phyloP scores from a whole-genome alignment of 371 early-diverging fungal species.

The Fennellomyces sp. region DNA sequence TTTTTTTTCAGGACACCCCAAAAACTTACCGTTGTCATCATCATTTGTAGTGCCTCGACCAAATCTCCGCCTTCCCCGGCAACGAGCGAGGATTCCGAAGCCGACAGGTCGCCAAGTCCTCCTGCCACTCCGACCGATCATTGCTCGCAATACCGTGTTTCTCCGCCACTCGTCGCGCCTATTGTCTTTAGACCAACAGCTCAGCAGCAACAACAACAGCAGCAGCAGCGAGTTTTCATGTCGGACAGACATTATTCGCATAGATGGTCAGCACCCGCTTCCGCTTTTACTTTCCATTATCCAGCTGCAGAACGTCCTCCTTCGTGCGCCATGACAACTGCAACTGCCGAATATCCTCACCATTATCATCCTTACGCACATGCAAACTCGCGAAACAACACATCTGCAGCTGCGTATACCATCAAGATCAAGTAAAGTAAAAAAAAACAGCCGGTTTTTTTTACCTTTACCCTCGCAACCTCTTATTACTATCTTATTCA shows the following conservation, averaged over 20 bases:
- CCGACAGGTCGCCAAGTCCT: constrained; percentile 34
- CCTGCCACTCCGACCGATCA: constrained; percentile 26
- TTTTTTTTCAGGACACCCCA: not conserved
- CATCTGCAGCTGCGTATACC: not conserved
- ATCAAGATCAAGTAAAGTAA: constrained; percentile 4
- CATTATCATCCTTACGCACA: constrained; percentile 7
- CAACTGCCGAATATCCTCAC: not conserved
- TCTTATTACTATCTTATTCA: not conserved
- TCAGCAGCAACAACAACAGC: constrained; percentile 6
- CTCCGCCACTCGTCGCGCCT: constrained; percentile 17
- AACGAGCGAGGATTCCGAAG: constrained; percentile 38
- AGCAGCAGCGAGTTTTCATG: not conserved
- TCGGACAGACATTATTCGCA: constrained; percentile 5
- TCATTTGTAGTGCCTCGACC: constrained; percentile 2
- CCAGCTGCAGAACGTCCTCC: constrained; percentile 5
- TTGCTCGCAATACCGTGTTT: constrained; percentile 15
- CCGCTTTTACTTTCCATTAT: constrained; percentile 8
- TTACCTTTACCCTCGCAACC: not conserved
- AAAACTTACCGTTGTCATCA: not conserved
- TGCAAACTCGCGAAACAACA: not conserved
- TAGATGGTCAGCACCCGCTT: constrained; percentile 9
- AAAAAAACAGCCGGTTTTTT: not conserved
- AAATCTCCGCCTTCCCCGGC: constrained; percentile 28
- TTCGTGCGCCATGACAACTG: constrained; percentile 3
- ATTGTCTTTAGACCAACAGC: constrained; percentile 21